phyloP scores from a whole-genome alignment of 768 basidiomycete species.

The Suillus brevipes region DNA sequence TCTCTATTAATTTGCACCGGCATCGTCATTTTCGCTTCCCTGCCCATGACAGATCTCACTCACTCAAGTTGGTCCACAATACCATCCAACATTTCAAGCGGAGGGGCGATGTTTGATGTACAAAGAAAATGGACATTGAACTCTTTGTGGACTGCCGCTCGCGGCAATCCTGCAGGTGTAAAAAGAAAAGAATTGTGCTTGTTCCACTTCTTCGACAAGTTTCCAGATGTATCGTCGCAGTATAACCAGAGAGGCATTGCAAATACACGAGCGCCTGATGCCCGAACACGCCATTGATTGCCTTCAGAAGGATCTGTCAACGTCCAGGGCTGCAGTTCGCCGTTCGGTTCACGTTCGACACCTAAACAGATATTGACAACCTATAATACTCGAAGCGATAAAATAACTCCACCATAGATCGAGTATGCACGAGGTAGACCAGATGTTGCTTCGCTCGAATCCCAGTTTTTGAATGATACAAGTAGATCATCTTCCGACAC shows the following conservation, averaged over 20 bases:
- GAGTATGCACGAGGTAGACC: constrained; percentile 11
- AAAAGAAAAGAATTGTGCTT: constrained; percentile 29
- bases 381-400: not conserved
- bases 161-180: constrained; percentile 24
- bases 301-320: constrained; percentile 6
- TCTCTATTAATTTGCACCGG: not conserved
- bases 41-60: not conserved
- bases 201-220: constrained; percentile 32
- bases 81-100: constrained; percentile 26
- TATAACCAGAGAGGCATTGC: constrained; percentile 22
- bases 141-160: constrained; percentile 3
- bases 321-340: constrained; percentile 1
- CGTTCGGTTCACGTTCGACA: not conserved
- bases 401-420: constrained; percentile 16
- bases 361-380: not conserved
- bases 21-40: not conserved
- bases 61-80: constrained; percentile 21
- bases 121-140: constrained; percentile 22
- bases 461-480: constrained; percentile 12
- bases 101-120: constrained; percentile 25
- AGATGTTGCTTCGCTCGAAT: constrained; percentile 2
- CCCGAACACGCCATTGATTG: constrained; percentile 13
- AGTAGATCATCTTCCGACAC: constrained; percentile 11
- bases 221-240: constrained; percentile 31
- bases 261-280: constrained; percentile 15